Evolutionary conservation across 2,329 filamentous ascomycete species (phyloP).

Genomic region (Alternaria angustiovoidea): DNA sequence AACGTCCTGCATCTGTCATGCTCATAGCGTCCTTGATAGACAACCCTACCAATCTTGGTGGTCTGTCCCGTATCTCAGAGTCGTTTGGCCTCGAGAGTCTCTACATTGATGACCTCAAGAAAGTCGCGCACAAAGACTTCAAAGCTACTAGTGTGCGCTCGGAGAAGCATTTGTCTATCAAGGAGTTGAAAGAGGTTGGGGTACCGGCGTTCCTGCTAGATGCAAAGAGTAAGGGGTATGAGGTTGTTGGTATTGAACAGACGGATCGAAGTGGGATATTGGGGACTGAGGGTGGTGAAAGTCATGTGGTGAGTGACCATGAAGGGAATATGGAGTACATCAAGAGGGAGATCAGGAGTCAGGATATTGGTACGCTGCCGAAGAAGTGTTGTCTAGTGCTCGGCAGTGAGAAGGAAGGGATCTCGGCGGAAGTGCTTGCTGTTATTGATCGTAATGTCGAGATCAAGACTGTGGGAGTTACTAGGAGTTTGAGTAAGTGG

Average conservation of each 20-base stretch:
- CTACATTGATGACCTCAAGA: slow-evolving; percentile 53
- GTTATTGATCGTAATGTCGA: slow-evolving; percentile 63
- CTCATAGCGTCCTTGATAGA: slow-evolving; percentile 61
- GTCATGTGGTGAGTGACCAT: not conserved
- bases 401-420: slow-evolving; percentile 61
- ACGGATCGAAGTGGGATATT: slow-evolving; percentile 60
- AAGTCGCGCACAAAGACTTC: slow-evolving; percentile 58
- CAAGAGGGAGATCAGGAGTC: not conserved
- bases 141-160: slow-evolving; percentile 59
- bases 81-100: slow-evolving; percentile 60
- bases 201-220: slow-evolving; percentile 51
- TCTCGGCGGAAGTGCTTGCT: slow-evolving; percentile 57
- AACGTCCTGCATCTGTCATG: slow-evolving; percentile 50
- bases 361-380: slow-evolving; percentile 41
- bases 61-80: slow-evolving; percentile 60
- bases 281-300: slow-evolving; percentile 37
- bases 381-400: slow-evolving; percentile 57
- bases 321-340: not conserved
- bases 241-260: slow-evolving; percentile 64
- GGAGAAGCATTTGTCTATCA: slow-evolving; percentile 59
- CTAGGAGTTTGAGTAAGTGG: slow-evolving; percentile 58
- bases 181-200: slow-evolving; percentile 42
- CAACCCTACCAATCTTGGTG: slow-evolving; percentile 60
- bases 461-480: slow-evolving; percentile 61
- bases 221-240: slow-evolving; percentile 57